phyloP scores from a whole-genome alignment of 306 rosid genomes.

The Nissolia schottii region DNA sequence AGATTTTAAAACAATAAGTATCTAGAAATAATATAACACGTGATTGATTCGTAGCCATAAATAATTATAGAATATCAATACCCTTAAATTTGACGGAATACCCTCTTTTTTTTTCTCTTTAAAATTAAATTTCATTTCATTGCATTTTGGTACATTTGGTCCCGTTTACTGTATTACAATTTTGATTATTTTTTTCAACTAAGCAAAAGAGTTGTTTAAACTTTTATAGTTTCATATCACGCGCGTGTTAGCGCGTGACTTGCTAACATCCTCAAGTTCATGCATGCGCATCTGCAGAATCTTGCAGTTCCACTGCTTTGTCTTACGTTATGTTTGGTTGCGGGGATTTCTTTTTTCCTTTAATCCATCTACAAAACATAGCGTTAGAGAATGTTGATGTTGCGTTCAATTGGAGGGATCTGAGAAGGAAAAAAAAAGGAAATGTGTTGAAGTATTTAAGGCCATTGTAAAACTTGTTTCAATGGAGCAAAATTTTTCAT shows the following conservation, averaged over 20 bases:
- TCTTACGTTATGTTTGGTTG: constrained; percentile 3
- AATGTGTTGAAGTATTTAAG: background rate
- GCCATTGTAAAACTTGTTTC: background rate
- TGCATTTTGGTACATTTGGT: background rate
- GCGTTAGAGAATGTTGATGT: background rate
- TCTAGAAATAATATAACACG: too few species aligned
- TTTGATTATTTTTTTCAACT: background rate
- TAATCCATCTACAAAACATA: background rate
- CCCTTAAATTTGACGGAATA: too few species aligned
- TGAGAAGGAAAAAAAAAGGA: background rate
- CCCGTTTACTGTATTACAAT: background rate
- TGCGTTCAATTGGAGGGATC: background rate
- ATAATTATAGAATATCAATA: too few species aligned
- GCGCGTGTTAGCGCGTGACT: background rate
- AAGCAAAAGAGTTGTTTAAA: background rate
- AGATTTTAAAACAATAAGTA: too few species aligned
- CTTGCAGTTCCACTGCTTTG: constrained; percentile 1
- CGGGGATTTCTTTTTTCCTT: background rate
- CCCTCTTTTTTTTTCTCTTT: background rate
- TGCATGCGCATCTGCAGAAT: constrained; percentile 7
- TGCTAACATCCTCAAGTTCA: background rate
- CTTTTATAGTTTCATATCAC: background rate
- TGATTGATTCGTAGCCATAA: too few species aligned
- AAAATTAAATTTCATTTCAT: background rate
- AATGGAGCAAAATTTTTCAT: background rate